Percentiles rank a stretch among this genome's conserved stretches.
Conservation (phyloP, 371 early-diverging fungal species). For the Capillidium heterosporum region DNA sequence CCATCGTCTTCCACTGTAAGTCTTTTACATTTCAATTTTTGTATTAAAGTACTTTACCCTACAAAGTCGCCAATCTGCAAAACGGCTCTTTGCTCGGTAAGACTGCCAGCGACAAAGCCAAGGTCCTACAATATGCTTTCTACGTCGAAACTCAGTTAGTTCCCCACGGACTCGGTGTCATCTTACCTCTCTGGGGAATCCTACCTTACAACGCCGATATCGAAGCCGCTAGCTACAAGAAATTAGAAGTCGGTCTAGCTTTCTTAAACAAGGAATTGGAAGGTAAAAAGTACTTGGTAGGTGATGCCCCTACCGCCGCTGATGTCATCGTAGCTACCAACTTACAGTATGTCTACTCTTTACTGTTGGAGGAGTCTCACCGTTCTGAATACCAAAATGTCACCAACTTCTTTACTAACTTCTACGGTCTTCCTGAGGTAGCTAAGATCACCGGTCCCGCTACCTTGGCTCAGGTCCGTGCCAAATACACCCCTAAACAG, state of each 20-base stretch:
- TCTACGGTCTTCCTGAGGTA: background rate
- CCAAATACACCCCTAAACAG: background rate
- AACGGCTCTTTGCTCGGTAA: conserved; percentile 39
- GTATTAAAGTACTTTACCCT: background rate
- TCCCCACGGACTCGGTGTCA: conserved; percentile 27
- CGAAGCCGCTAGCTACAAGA: conserved; percentile 44
- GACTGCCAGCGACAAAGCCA: conserved; percentile 45
- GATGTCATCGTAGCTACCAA: conserved; percentile 54
- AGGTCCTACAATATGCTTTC: conserved; percentile 60
- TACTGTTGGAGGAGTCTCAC: conserved; percentile 36
- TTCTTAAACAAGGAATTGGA: conserved; percentile 55
- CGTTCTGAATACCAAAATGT: conserved; percentile 65
- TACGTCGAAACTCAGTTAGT: conserved; percentile 44
- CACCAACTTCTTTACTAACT: conserved; percentile 28
- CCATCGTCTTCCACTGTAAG: conserved; percentile 78
- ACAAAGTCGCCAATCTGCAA: conserved; percentile 35
- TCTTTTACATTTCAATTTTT: background rate
- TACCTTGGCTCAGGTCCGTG: background rate
- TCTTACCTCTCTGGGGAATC: conserved; percentile 49
- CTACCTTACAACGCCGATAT: conserved; percentile 42
- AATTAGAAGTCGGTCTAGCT: conserved; percentile 33
- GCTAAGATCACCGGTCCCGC: background rate
- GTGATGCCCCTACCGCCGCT: conserved; percentile 75
- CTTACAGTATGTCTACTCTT: conserved; percentile 37
- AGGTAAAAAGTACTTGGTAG: conserved; percentile 76